A percentile compares a stretch with the other conserved stretches of the same genome.
Conservation (phyloP, 2,329 filamentous ascomycete species). For the Aureobasidium melanogenum region DNA sequence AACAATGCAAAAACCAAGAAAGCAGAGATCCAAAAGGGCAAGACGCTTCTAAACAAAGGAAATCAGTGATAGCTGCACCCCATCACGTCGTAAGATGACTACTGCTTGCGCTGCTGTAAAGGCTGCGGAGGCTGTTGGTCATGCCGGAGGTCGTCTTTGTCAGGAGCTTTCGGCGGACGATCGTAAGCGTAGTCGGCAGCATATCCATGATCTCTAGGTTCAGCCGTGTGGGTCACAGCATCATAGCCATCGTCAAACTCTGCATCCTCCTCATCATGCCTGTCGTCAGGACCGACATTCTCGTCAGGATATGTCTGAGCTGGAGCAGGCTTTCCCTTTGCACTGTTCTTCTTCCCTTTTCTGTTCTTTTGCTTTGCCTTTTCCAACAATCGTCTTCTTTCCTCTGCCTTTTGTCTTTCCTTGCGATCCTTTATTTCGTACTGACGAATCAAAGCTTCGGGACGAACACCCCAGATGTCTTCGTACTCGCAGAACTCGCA, state of each 20-base stretch:
- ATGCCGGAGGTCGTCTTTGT: not conserved
- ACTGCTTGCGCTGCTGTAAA: not conserved
- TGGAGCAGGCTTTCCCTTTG: constrained; percentile 7
- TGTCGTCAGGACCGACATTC: not conserved
- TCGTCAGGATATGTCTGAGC: constrained; percentile 11
- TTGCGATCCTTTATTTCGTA: constrained; percentile 93
- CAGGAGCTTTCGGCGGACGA: not conserved
- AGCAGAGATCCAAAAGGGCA: constrained; percentile 3
- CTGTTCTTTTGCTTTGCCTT: constrained; percentile 91
- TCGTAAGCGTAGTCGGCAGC: not conserved
- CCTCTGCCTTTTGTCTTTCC: constrained; percentile 73
- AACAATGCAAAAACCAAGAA: not conserved
- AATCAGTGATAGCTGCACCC: constrained; percentile 4
- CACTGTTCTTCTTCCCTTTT: constrained; percentile 65
- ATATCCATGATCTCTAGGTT: not conserved
- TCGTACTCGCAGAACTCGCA: constrained; percentile 99
- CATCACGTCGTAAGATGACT: not conserved
- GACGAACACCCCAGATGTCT: constrained; percentile 81
- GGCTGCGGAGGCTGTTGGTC: not conserved
- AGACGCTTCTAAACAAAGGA: constrained; percentile 8
- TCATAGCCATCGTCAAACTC: constrained; percentile 16
- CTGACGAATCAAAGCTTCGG: constrained; percentile 73
- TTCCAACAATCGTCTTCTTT: constrained; percentile 74
- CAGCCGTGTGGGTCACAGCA: constrained; percentile 9
- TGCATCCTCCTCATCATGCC: constrained; percentile 7